These are phyloP conservation scores for Candida coquimbonensis DNA, from an alignment of 805 yeast genomes.

Conservation along the genomic window DNA sequence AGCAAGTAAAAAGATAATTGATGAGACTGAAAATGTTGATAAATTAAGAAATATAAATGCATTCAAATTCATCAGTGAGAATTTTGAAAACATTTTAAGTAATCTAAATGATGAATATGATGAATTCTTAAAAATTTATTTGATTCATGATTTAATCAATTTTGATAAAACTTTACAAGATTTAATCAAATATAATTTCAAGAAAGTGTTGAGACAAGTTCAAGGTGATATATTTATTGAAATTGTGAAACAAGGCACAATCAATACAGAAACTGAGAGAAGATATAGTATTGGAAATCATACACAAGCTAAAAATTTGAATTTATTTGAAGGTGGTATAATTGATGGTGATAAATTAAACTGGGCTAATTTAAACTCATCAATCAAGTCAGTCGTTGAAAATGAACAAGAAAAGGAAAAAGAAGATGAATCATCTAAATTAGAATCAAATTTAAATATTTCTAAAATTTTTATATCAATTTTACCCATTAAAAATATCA, in stretches of 20 bases:
- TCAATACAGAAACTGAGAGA: constrained; percentile 16
- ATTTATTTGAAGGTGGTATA: constrained; percentile 66
- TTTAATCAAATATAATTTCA: constrained; percentile 47
- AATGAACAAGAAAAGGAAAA: constrained; percentile 15
- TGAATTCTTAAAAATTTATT: constrained; percentile 53
- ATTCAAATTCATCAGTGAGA: constrained; percentile 14
- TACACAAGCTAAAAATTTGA: constrained; percentile 38
- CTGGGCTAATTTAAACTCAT: constrained; percentile 76
- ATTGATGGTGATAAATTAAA: constrained; percentile 86
- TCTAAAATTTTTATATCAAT: constrained; percentile 69
- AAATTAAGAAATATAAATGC: constrained; percentile 10
- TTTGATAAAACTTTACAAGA: constrained; percentile 39
- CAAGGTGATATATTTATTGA: constrained; percentile 68
- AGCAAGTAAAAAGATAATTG: constrained; percentile 13
- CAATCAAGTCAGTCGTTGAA: constrained; percentile 36
- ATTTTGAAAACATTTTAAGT: constrained; percentile 9
- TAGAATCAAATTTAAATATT: constrained; percentile 10
- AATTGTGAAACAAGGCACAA: constrained; percentile 45
- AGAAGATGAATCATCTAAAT: background rate
- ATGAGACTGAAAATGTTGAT: constrained; percentile 25
- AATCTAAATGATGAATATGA: constrained; percentile 26
- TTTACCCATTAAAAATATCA: constrained; percentile 43
- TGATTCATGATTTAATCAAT: constrained; percentile 62
- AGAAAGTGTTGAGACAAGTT: constrained; percentile 62
- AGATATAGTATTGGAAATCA: constrained; percentile 8